Evolutionary conservation across 768 basidiomycete species (phyloP), one percentile per base, ranked within the genome.

Genomic region (Gelatoporia subvermispora): DNA sequence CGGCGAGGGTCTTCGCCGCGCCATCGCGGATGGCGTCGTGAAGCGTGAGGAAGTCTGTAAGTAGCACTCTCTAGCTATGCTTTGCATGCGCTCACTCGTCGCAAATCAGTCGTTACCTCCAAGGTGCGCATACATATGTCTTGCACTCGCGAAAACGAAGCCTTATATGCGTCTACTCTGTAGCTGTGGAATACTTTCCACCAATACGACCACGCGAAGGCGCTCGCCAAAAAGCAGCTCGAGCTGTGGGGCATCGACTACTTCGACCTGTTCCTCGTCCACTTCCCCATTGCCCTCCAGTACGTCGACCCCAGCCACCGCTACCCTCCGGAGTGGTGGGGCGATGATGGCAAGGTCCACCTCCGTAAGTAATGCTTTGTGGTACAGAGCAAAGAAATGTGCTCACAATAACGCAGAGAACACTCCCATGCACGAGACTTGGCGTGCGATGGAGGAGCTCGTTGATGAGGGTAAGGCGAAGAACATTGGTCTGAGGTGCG

Each of bases 101-200:
- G 23, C 3, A 37, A 3, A 36, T 38, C 54, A 88, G 85, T 88
- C 66, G 85, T 94, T 56, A 90, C 88, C 43, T 88, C 88, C 55
- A 93, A 93, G 79, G 84, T 67, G 57, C 57, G 67, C 9, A 4
- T 17, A 28, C 35, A 43, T 16, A 24, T n/a, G n/a, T n/a, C n/a
- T 45, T 36, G 21, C 2, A 18, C 24, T 16, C 22, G 35, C 15
- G 8, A 39, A 10, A 24, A 34, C 24, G 45, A 18, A 35, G 23
- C 16, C 40, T 48, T 41, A 43, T 40, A 38, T 23, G 28, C n/a
- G n/a, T 47, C 45, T 35, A 15, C 42, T 48, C 38, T 41, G 47
- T 54, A 84, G 83, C 72, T 93, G 31, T 93, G 91, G 92, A 93
- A 93, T 68, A 89, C 88, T 4, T 89, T 85, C 73, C 90, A 95